Percentiles rank a stretch among this genome's conserved stretches.
phyloP scores from a whole-genome alignment of 129 eudicot species.

The Silybum marianum region DNA sequence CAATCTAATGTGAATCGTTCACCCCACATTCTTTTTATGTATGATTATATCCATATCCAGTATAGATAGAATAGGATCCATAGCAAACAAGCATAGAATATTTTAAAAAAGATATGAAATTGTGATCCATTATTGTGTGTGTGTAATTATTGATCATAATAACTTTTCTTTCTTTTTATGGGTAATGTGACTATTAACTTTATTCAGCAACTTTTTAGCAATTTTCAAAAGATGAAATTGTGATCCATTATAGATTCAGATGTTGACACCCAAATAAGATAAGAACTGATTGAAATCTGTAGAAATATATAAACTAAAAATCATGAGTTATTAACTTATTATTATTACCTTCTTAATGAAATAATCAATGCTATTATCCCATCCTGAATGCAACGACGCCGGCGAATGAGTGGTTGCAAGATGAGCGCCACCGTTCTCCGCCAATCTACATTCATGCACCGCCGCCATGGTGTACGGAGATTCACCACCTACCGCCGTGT shows the following conservation, averaged over 20 bases:
- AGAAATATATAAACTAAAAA: not conserved
- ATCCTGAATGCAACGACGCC: conserved; percentile 37
- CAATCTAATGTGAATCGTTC: no score
- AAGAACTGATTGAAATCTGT: not conserved
- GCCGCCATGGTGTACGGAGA: conserved; percentile 56
- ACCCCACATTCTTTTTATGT: no score
- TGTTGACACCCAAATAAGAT: conserved; percentile 5
- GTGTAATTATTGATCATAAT: not conserved
- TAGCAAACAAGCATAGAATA: no score
- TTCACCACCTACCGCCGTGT: conserved; percentile 34
- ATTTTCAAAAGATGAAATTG: not conserved
- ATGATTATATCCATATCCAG: no score
- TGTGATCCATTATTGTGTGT: not conserved
- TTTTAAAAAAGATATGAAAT: no score
- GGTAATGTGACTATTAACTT: conserved; percentile 18
- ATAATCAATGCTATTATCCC: conserved; percentile 73
- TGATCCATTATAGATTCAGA: conserved; percentile 1
- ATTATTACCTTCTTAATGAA: conserved; percentile 63
- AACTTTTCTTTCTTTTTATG: not conserved
- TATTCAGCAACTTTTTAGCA: conserved; percentile 5
- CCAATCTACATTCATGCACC: conserved; percentile 29
- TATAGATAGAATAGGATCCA: no score
- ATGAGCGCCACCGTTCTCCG: conserved; percentile 36
- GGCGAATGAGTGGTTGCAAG: conserved; percentile 31
- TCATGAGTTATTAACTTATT: conserved; percentile 10